A percentile compares a stretch with the other conserved stretches of the same genome.
These are phyloP conservation scores for Penicillium cinerascens DNA, from an alignment of 495 filamentous ascomycete genomes.

Conservation along the genomic window DNA sequence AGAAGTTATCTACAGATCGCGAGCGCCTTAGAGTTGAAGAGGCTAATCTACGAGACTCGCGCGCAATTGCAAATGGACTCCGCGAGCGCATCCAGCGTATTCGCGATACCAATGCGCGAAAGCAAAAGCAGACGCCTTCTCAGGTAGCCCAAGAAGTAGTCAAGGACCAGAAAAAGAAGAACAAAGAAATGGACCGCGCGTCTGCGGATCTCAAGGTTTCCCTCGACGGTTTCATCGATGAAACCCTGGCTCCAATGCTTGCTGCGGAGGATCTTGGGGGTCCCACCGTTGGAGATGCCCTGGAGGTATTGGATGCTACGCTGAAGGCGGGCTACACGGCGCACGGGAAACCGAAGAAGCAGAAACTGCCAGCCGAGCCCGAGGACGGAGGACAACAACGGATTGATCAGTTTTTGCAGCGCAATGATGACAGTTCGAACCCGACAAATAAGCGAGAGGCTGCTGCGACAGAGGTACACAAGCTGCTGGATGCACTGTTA, in stretches of 20 bases:
- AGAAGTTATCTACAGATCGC: conserved; percentile 50
- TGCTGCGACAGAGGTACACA: conserved; percentile 63
- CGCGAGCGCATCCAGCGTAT: conserved; percentile 56
- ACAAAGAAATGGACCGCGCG: conserved; percentile 50
- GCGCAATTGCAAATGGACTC: conserved; percentile 50
- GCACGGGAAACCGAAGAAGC: conserved; percentile 66
- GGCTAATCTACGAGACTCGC: conserved; percentile 57
- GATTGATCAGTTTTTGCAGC: conserved; percentile 72
- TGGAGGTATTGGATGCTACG: conserved; percentile 57
- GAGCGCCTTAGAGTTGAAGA: conserved; percentile 57
- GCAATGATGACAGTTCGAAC: conserved; percentile 26
- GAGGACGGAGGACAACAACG: conserved; percentile 55
- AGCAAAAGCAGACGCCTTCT: conserved; percentile 52
- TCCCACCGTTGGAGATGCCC: conserved; percentile 72
- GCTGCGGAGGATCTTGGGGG: conserved; percentile 85
- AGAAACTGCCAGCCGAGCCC: conserved; percentile 43
- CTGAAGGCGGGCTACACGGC: conserved; percentile 69
- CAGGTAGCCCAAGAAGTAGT: conserved; percentile 60
- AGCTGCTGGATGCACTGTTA: conserved; percentile 60
- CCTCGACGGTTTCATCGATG: conserved; percentile 69
- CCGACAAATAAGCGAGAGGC: conserved; percentile 57
- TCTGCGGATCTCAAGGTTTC: conserved; percentile 56
- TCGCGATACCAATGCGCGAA: conserved; percentile 48
- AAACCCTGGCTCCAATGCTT: conserved; percentile 72
- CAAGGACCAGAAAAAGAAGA: conserved; percentile 54